These are phyloP conservation scores for Mangifera indica DNA, from an alignment of 345 rosid species.

Conservation along the genomic window DNA sequence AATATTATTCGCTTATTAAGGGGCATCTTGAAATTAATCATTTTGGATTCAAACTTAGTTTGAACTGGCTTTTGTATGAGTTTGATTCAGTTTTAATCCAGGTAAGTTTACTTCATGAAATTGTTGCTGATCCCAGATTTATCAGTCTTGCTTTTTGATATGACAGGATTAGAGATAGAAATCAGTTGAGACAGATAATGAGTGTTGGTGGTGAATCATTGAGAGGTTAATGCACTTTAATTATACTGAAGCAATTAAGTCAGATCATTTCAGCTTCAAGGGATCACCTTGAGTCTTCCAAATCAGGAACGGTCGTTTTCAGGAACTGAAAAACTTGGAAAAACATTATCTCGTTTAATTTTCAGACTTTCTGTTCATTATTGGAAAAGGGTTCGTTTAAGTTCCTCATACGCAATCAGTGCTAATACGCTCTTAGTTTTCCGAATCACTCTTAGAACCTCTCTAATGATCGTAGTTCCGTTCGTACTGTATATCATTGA, in stretches of 20 bases:
- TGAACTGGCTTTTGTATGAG: no score
- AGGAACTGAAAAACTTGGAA: not conserved
- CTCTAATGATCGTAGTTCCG: not conserved
- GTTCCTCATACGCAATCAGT: not conserved
- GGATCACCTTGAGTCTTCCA: not conserved
- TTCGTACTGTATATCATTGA: no score
- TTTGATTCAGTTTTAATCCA: no score
- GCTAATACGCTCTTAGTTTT: not conserved
- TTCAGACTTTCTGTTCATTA: not conserved
- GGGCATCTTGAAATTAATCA: no score
- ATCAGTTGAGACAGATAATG: not conserved
- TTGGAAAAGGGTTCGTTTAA: not conserved
- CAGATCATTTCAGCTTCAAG: not conserved
- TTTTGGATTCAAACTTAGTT: no score
- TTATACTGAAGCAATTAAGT: not conserved
- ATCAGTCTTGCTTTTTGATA: no score
- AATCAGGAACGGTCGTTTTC: conserved; percentile 12
- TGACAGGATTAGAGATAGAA: not conserved
- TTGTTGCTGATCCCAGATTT: no score
- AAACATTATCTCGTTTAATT: not conserved
- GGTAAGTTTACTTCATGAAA: no score
- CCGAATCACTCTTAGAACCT: not conserved
- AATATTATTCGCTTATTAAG: no score
- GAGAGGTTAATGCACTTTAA: conserved; percentile 12
- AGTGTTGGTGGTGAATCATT: not conserved